phyloP scores from a whole-genome alignment of 2,329 filamentous ascomycete species.

The Hypoxylon sp. region DNA sequence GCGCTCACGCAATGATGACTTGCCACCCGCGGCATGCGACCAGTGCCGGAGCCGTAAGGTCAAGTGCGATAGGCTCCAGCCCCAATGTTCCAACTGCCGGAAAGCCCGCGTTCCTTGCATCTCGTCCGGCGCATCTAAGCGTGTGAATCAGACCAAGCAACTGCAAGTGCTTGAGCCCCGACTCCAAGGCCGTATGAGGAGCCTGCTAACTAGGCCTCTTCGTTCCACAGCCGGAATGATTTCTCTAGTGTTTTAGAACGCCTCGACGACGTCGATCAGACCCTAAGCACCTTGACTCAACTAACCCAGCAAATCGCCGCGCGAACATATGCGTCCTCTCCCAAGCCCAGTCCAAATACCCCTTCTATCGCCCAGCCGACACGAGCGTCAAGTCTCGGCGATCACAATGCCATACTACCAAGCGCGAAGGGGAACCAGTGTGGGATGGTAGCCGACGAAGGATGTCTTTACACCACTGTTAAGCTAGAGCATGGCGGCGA shows the following conservation, averaged over 20 bases:
- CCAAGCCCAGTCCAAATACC: slow-evolving; percentile 4
- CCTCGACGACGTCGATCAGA: slow-evolving; percentile 40
- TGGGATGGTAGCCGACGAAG: slow-evolving; percentile 3
- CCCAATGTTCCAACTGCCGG: slow-evolving; percentile 39
- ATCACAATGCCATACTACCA: slow-evolving; percentile 16
- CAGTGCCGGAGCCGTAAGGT: slow-evolving; percentile 44
- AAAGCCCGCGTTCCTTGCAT: slow-evolving; percentile 13
- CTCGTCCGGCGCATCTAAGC: slow-evolving; percentile 27
- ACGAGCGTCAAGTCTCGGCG: background rate
- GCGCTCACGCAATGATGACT: slow-evolving; percentile 27
- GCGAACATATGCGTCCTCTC: slow-evolving; percentile 20
- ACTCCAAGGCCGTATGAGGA: background rate
- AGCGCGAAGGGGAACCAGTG: background rate
- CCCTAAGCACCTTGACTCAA: slow-evolving; percentile 31
- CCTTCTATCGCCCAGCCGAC: slow-evolving; percentile 3
- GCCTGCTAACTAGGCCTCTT: background rate
- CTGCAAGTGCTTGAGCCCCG: slow-evolving; percentile 30
- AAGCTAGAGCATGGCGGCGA: slow-evolving; percentile 39
- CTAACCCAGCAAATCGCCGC: slow-evolving; percentile 38
- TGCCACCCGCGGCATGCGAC: slow-evolving; percentile 35
- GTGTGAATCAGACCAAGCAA: slow-evolving; percentile 45
- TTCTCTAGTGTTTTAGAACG: slow-evolving; percentile 42
- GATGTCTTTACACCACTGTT: slow-evolving; percentile 24
- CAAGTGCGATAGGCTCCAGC: slow-evolving; percentile 37
- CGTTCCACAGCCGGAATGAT: slow-evolving; percentile 39